Percentiles rank a stretch among this genome's conserved stretches.
Conservation (phyloP, 495 filamentous ascomycete species). For the Lasiosphaeria hispida region DNA sequence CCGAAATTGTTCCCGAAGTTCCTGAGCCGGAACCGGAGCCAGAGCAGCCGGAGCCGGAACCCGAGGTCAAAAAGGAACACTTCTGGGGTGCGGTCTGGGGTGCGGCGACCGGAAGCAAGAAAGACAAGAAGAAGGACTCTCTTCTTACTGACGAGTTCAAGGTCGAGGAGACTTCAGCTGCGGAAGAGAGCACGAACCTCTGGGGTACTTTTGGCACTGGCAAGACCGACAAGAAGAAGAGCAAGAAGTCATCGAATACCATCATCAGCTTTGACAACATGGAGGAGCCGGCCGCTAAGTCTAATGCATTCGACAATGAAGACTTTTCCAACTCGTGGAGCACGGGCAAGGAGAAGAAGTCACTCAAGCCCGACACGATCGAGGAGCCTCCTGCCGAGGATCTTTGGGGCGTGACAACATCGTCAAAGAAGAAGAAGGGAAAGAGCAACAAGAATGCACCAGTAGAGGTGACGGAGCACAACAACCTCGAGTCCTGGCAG, state of each 20-base stretch:
- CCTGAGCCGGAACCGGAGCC: constrained; percentile 6
- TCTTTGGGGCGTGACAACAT: constrained; percentile 35
- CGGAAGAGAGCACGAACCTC: constrained; percentile 21
- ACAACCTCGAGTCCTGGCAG: constrained; percentile 33
- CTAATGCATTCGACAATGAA: constrained; percentile 26
- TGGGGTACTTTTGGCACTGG: constrained; percentile 31
- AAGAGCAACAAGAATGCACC: constrained; percentile 40
- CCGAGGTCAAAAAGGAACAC: constrained; percentile 23
- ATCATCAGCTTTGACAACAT: constrained; percentile 35
- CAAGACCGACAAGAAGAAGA: constrained; percentile 34
- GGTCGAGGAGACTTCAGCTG: constrained; percentile 33
- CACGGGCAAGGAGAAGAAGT: constrained; percentile 32
- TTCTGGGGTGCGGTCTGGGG: constrained; percentile 25
- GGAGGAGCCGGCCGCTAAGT: constrained; percentile 17
- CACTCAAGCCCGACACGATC: constrained; percentile 43
- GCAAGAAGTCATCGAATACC: constrained; percentile 30
- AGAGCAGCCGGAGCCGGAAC: constrained; percentile 10
- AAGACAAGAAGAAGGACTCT: constrained; percentile 31
- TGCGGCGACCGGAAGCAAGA: constrained; percentile 42
- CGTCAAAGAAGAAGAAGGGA: constrained; percentile 44
- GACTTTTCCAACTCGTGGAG: constrained; percentile 39
- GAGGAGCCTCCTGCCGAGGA: constrained; percentile 44
- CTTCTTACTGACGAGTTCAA: constrained; percentile 9
- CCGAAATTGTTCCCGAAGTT: constrained; percentile 15
- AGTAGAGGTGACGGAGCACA: constrained; percentile 38